Base-by-base conservation (phyloP, 768 basidiomycete genomes). In the Phaffia australis region DNA sequence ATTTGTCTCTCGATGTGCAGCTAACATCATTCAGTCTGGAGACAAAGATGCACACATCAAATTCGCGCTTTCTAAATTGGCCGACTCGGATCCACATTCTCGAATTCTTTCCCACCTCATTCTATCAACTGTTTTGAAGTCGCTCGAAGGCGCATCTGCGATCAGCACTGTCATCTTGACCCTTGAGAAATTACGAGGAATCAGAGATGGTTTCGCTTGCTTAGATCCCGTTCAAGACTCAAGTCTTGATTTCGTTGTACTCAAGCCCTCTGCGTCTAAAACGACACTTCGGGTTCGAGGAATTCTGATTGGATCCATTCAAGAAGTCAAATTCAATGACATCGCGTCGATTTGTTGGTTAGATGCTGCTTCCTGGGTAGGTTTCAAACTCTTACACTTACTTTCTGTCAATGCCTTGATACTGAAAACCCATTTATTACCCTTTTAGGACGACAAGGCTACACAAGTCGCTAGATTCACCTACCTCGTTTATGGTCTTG, bases 401-500 rank as follows among this genome's bases (percentile, higher is more conserved):
- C n/a, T 48, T 15, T 42, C 58, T 23, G n/a, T n/a, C n/a, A n/a
- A n/a, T n/a, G n/a, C n/a, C n/a, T n/a, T n/a, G n/a, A n/a, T n/a
- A n/a, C n/a, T n/a, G n/a, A n/a, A n/a, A n/a, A n/a, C n/a, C n/a
- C n/a, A n/a, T n/a, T n/a, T n/a, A n/a, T n/a, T n/a, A n/a, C n/a
- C n/a, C n/a, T n/a, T 63, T 2, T 52, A 56, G 58, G 18, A 49
- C 4, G 27, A 52, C 23, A 15, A 60, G 14, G 55, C 60, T 52
- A 52, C 54, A n/a, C 23, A 57, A 30, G 89, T 85, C 71, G 79
- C 85, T 27, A 71, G 75, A n/a, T 79, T 90, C 65, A 81, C 85
- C 76, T 81, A 84, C 35, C 74, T 77, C 16, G 75, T 90, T 4
- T 97, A 95, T 76, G 75, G 72, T 21, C 72, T 89, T 23, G 83